Percentiles rank a stretch among this genome's conserved stretches.
These are phyloP conservation scores for Gossypium aridum DNA, from an alignment of 441 rosid species.

Conservation along the genomic window DNA sequence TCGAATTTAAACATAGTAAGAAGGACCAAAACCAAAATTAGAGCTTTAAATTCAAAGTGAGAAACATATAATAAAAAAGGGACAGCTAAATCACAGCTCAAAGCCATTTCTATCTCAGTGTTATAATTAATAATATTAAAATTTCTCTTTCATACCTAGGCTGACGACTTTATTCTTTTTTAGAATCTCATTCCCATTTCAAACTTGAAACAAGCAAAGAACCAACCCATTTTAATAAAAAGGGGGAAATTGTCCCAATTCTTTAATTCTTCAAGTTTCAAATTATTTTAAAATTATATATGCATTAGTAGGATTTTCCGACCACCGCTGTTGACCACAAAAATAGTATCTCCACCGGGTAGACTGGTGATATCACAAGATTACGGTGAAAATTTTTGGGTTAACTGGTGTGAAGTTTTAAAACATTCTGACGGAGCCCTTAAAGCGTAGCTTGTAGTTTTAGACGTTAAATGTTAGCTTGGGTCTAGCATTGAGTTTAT, in stretches of 20 bases:
- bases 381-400: neutral
- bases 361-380: neutral
- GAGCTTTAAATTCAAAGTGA: neutral
- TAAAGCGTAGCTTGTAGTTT: no score
- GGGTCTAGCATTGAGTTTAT: no score
- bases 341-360: neutral
- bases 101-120: conserved; percentile 30
- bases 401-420: neutral
- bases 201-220: neutral
- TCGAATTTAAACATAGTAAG: no score
- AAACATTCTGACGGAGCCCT: no score
- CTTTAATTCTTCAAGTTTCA: neutral
- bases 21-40: neutral
- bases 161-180: conserved; percentile 14
- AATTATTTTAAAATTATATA: neutral
- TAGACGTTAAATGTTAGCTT: no score
- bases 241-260: neutral
- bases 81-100: conserved; percentile 93
- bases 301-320: neutral
- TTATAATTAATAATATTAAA: neutral
- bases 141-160: neutral
- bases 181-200: conserved; percentile 12
- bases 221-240: neutral
- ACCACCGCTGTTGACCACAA: neutral
- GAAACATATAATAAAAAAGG: conserved; percentile 16